Base-by-base conservation (phyloP, 2,329 filamentous ascomycete genomes). In the Aspergillus amoenus region DNA sequence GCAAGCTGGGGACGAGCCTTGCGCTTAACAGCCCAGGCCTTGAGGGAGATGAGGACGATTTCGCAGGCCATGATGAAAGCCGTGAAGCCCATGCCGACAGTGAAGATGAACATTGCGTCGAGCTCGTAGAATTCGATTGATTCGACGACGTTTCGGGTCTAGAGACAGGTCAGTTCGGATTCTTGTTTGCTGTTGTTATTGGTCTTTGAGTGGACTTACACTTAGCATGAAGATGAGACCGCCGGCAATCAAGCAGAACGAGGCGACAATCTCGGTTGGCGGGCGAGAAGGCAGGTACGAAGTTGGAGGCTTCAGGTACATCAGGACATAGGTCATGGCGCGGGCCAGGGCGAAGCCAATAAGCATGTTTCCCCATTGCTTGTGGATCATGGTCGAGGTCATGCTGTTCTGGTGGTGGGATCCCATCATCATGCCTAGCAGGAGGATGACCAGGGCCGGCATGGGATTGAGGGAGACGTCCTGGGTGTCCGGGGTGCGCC, bases 391-490 rank as follows among this genome's bases (percentile, higher is more conserved):
- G 64, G 87, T 90, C 9, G 91, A 93, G 46, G 92, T 82, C 88
- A 91, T 91, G 58, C 86, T 90, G 27, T 80, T 73, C 72, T 96
- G 93, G 58, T 93, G 90, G 74, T 97, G 93, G 24, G 90, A 91
- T 69, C 89, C 89, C 93, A 97, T 97, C 90, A 96, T 94, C 71
- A 93, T 84, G 34, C 94, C 94, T 1, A 97, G 81, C 1, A 97
- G 80, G 57, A 97, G 80, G 64, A 97, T 93, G 48, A 96, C 84
- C 4, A 97, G 80, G 1, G 88, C 90, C 0, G 93, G 94, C 65
- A 97, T 84, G 0, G 93, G 93, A 72, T 97, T 97, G 70, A 94
- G 81, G 1, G 93, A 90, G 63, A 92, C 84, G 12, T 79, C 76
- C 72, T 95, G 93, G 8, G 85, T 84, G 54, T 80, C 81, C 0